Percentiles rank a stretch among this genome's conserved stretches.
These are phyloP conservation scores for Xylogone sp. DNA, from an alignment of 2,329 filamentous ascomycete genomes.

Conservation along the genomic window DNA sequence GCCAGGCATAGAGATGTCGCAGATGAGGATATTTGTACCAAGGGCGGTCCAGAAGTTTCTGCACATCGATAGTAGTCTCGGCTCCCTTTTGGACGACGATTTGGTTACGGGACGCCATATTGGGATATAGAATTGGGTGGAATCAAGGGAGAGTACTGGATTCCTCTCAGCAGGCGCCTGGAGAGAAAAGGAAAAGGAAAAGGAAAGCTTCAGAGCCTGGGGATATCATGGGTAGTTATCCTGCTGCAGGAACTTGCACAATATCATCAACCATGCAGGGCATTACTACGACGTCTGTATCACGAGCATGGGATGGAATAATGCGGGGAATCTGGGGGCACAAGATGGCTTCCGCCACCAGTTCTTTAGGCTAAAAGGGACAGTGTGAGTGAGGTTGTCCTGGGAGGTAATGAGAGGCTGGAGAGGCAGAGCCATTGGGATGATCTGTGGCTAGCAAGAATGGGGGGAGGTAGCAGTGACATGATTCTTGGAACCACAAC, in stretches of 20 bases:
- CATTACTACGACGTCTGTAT: no score
- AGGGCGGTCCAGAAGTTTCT: neutral
- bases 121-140: neutral
- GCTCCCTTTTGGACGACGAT: neutral
- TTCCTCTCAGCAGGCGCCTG: neutral
- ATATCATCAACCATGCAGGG: no score
- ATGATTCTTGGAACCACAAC: neutral
- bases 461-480: neutral
- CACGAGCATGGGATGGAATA: neutral
- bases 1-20: neutral
- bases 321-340: neutral
- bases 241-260: neutral
- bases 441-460: neutral
- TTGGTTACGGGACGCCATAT: neutral
- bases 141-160: neutral
- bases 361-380: neutral
- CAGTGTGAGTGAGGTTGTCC: neutral
- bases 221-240: neutral
- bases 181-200: neutral
- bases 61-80: neutral
- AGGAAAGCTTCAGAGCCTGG: neutral
- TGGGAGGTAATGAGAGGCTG: neutral
- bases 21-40: neutral
- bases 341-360: neutral
- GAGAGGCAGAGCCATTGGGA: neutral